phyloP scores from a whole-genome alignment of 2,329 filamentous ascomycete species.

The Cladosporium sp. region DNA sequence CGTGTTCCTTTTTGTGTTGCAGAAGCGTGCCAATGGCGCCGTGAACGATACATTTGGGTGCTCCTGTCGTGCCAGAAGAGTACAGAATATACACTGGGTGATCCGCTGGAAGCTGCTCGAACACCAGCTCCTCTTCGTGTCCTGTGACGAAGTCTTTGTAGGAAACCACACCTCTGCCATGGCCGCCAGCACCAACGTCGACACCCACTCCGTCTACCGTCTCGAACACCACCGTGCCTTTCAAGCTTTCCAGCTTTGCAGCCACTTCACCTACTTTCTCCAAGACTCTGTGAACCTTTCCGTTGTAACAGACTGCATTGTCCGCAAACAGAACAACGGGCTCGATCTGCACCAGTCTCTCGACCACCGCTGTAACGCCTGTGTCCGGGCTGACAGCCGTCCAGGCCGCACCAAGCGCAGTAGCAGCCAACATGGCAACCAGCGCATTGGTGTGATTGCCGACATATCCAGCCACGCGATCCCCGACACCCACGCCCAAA shows the following conservation, averaged over 20 bases:
- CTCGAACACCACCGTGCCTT: conserved; percentile 72
- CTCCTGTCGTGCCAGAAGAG: conserved; percentile 83
- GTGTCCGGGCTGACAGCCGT: conserved; percentile 91
- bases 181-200: conserved; percentile 9
- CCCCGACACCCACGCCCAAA: conserved; percentile 62
- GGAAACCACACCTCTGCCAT: conserved; percentile 11
- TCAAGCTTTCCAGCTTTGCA: conserved; percentile 63
- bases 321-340: conserved; percentile 83
- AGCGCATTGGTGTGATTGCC: conserved; percentile 88
- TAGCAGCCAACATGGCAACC: conserved; percentile 81
- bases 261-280: conserved; percentile 79
- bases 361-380: conserved; percentile 85
- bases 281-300: conserved; percentile 78
- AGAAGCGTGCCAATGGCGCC: conserved; percentile 85
- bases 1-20: conserved; percentile 96
- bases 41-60: conserved; percentile 93
- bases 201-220: conserved; percentile 48
- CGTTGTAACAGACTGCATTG: conserved; percentile 87
- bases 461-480: conserved; percentile 71
- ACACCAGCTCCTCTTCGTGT: conserved; percentile 41
- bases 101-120: conserved; percentile 77
- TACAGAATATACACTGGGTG: conserved; percentile 94
- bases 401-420: conserved; percentile 85
- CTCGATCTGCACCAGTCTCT: conserved; percentile 80
- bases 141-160: conserved; percentile 17